These are phyloP conservation scores for Rubia yunnanensis DNA, from an alignment of 257 asterid genomes.

Conservation along the genomic window DNA sequence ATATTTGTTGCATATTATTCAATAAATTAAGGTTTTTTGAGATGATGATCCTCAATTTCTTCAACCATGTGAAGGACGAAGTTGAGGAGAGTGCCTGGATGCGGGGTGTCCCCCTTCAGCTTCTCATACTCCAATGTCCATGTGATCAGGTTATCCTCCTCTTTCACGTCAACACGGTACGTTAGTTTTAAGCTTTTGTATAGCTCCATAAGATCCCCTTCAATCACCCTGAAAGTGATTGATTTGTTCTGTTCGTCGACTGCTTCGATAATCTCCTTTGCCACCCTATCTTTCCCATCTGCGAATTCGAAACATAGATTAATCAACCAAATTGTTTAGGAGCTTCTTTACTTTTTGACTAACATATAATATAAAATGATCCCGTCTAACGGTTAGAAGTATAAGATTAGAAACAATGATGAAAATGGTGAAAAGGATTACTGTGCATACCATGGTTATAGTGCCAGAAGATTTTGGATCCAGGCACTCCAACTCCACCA, in stretches of 20 bases:
- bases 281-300: conserved; percentile 2
- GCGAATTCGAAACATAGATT: not conserved
- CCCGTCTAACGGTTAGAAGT: no score
- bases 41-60: not conserved
- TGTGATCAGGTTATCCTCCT: conserved; percentile 23
- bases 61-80: not conserved
- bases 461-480: conserved; percentile 15
- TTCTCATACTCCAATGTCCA: conserved; percentile 41
- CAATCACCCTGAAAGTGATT: not conserved
- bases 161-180: conserved; percentile 18
- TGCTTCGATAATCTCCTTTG: not conserved
- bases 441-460: conserved; percentile 12
- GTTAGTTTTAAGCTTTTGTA: conserved; percentile 24
- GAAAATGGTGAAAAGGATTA: no score
- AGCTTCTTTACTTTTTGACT: no score
- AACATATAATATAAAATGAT: no score
- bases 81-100: conserved; percentile 14
- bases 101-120: conserved; percentile 18
- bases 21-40: no score
- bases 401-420: no score
- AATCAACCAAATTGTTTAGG: no score
- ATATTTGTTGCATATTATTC: no score
- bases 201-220: conserved; percentile 19
- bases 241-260: not conserved
- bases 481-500: conserved; percentile 7